Conservation (phyloP, 805 yeast genomes). For the Candida hispaniensis region DNA sequence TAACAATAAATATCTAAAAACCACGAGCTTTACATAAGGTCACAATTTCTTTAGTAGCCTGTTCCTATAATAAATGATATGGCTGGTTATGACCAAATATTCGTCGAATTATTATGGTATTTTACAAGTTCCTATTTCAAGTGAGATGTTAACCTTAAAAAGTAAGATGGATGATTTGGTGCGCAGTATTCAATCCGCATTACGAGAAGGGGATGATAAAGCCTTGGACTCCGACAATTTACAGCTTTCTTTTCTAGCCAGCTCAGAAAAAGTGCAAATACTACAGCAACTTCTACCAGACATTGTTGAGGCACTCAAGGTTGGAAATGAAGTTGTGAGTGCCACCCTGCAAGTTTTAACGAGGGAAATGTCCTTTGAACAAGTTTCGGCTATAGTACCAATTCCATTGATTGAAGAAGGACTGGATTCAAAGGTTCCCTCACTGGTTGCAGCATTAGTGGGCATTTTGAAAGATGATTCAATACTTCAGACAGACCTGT, state of each 20-base stretch:
- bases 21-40: too few relatives aligned
- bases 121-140: too few relatives aligned
- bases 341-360: constrained; percentile 3
- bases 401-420: constrained; percentile 8
- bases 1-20: too few relatives aligned
- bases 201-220: too few relatives aligned
- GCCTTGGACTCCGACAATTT: constrained; percentile 7
- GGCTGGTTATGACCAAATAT: too few relatives aligned
- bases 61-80: too few relatives aligned
- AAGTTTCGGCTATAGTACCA: constrained; percentile 3
- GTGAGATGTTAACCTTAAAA: too few relatives aligned
- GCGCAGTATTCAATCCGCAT: too few relatives aligned
- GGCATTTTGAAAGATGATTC: constrained; percentile 1
- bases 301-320: constrained; percentile 1
- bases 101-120: too few relatives aligned
- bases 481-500: constrained; percentile 6
- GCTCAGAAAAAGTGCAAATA: constrained; percentile 1
- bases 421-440: background rate
- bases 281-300: background rate
- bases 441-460: constrained; percentile 2
- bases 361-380: constrained; percentile 1
- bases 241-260: constrained; percentile 9
- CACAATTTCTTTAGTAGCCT: too few relatives aligned
- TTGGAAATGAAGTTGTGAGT: constrained; percentile 2
- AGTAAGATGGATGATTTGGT: too few relatives aligned